Evolutionary conservation across 2,329 filamentous ascomycete genomes (phyloP), one percentile per base, ranked within the genome.

Genomic region (Geosmithia morbida): DNA sequence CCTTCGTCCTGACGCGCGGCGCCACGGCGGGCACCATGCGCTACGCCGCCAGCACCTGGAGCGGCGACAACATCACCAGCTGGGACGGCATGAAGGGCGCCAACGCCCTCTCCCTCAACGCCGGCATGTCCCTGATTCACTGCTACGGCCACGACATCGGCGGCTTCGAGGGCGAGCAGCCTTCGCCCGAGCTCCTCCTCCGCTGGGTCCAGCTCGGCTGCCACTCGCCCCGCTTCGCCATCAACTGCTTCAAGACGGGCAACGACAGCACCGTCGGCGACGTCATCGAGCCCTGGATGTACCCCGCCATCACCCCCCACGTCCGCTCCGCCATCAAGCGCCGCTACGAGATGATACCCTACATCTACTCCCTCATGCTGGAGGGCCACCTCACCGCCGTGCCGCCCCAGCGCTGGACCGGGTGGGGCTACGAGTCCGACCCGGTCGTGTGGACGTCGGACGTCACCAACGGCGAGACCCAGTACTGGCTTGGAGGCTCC

Each of bases 281-380:
- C 37, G 81, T 87, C 0, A 87, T 87, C 49, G 82, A 86, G 63
- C 83, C 83, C 0, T 87, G 81, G 80, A 85, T 86, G 80, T 83
- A 86, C 55, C 79, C 81, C 0, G 74, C 80, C 37, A 78, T 79
- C 26, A 79, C 79, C 0, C 74, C 73, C 0, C 61, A 81, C 1
- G 67, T 87, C 14, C 74, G 83, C 16, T 70, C 71, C 46, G 71
- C 79, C 1, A 85, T 87, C 59, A 79, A 80, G 61, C 72, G 83
- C 7, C 72, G 83, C 30, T 87, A 87, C 56, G 80, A 81, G 51
- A 66, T 87, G 47, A 74, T 87, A 8, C 83, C 83, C 0, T 87
- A 85, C 57, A 70, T 83, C 7, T 87, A 87, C 61, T 79, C 78
- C 0, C 68, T 79, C 1, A 72, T 74, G 42, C 67, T 87, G 0